Evolutionary conservation across 345 rosid genomes (phyloP).

Genomic region (Bruguiera parviflora): DNA sequence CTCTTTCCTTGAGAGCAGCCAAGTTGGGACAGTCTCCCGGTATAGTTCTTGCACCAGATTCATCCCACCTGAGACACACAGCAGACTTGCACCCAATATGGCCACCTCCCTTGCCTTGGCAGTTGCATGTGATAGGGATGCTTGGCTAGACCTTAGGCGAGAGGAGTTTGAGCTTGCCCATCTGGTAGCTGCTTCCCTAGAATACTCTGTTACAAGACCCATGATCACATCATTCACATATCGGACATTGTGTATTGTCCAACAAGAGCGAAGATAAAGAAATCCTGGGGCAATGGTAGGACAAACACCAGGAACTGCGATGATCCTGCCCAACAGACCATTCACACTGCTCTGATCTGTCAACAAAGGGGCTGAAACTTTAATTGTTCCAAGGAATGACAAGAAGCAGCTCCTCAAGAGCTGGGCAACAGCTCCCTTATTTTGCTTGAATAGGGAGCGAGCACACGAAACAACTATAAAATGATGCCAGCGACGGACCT

Average conservation of each 20-base stretch:
- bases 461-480: slow-evolving; percentile 51
- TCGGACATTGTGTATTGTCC: slow-evolving; percentile 38
- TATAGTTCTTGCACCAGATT: slow-evolving; percentile 44
- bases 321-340: slow-evolving; percentile 43
- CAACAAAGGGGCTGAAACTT: slow-evolving; percentile 27
- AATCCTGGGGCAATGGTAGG: slow-evolving; percentile 50
- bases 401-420: slow-evolving; percentile 59
- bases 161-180: slow-evolving; percentile 24
- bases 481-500: slow-evolving; percentile 61
- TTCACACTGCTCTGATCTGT: slow-evolving; percentile 36
- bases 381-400: slow-evolving; percentile 42
- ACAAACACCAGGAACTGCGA: slow-evolving; percentile 26
- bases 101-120: slow-evolving; percentile 52
- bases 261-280: slow-evolving; percentile 55
- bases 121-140: slow-evolving; percentile 41
- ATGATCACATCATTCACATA: slow-evolving; percentile 39
- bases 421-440: slow-evolving; percentile 52
- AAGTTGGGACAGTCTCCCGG: slow-evolving; percentile 50
- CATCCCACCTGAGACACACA: slow-evolving; percentile 46
- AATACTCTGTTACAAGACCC: slow-evolving; percentile 46
- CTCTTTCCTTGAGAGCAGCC: slow-evolving; percentile 46
- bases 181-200: slow-evolving; percentile 36
- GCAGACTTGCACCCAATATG: slow-evolving; percentile 53
- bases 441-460: slow-evolving; percentile 48
- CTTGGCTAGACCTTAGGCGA: slow-evolving; percentile 41